Conservation (phyloP, 1,139 yeast species). For the Yamadazyma membranifaciens region DNA sequence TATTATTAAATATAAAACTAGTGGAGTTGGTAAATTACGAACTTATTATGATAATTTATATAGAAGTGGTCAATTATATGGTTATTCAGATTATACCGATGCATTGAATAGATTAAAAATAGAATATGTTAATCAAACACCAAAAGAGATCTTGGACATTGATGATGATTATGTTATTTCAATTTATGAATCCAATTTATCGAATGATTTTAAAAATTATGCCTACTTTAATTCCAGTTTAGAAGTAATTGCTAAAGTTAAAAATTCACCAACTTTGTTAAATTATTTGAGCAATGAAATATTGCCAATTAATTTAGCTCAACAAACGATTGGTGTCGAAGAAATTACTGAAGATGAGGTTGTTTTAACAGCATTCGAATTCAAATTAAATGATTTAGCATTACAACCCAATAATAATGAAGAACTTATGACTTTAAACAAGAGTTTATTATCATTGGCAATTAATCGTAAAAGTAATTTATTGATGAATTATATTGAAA, state of each 20-base stretch:
- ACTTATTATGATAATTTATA: conserved; percentile 36
- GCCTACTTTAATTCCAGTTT: conserved; percentile 36
- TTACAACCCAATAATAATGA: conserved; percentile 51
- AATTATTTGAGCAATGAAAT: conserved; percentile 55
- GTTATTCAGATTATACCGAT: conserved; percentile 56
- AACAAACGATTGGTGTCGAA: conserved; percentile 58
- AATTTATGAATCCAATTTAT: conserved; percentile 42
- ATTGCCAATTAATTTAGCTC: conserved; percentile 55
- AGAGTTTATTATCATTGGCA: conserved; percentile 41
- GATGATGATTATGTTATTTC: conserved; percentile 47
- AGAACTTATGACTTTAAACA: conserved; percentile 38
- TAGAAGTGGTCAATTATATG: conserved; percentile 57
- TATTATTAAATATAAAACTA: conserved; percentile 16
- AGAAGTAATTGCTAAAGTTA: conserved; percentile 41
- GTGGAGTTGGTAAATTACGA: conserved; percentile 23
- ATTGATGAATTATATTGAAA: conserved; percentile 48
- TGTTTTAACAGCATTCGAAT: conserved; percentile 66
- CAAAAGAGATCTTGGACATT: conserved; percentile 15
- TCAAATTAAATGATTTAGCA: conserved; percentile 57
- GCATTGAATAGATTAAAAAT: conserved; percentile 55
- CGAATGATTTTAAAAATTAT: conserved; percentile 35
- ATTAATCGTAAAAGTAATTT: conserved; percentile 38
- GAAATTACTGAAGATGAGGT: conserved; percentile 74
- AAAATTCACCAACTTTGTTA: conserved; percentile 42
- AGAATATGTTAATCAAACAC: conserved; percentile 9